phyloP scores from a whole-genome alignment of 169 alveolate species.

The Cryptosporidium muris region DNA sequence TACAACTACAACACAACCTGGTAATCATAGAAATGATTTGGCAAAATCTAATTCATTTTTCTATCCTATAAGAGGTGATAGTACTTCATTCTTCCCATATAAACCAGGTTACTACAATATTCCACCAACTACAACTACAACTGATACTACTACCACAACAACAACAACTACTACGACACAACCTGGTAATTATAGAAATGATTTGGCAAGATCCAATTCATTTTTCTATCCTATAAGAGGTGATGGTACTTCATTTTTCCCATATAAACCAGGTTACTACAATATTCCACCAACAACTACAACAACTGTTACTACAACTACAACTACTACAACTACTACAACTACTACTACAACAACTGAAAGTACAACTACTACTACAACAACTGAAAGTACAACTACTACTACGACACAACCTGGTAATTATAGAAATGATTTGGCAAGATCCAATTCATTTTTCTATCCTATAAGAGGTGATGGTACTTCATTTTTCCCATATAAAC shows the following conservation, averaged over 20 bases:
- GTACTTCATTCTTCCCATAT: neutral
- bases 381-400: neutral
- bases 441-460: neutral
- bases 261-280: too few relatives aligned
- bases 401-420: neutral
- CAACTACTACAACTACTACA: neutral
- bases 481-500: slow-evolving; percentile 2
- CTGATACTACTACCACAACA: slow-evolving; percentile 1
- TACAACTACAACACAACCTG: neutral
- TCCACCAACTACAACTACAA: neutral
- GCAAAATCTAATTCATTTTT: neutral
- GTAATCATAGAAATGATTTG: neutral
- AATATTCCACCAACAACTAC: slow-evolving; percentile 6
- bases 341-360: slow-evolving; percentile 9
- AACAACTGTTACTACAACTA: slow-evolving; percentile 1
- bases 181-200: neutral
- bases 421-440: too few relatives aligned
- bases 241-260: too few relatives aligned
- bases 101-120: neutral
- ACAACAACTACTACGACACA: slow-evolving; percentile 9
- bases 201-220: neutral
- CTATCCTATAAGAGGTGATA: neutral
- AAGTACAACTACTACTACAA: neutral
- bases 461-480: neutral
- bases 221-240: neutral